phyloP scores from a whole-genome alignment of 2,329 filamentous ascomycete species.

The Colletotrichum sp. region DNA sequence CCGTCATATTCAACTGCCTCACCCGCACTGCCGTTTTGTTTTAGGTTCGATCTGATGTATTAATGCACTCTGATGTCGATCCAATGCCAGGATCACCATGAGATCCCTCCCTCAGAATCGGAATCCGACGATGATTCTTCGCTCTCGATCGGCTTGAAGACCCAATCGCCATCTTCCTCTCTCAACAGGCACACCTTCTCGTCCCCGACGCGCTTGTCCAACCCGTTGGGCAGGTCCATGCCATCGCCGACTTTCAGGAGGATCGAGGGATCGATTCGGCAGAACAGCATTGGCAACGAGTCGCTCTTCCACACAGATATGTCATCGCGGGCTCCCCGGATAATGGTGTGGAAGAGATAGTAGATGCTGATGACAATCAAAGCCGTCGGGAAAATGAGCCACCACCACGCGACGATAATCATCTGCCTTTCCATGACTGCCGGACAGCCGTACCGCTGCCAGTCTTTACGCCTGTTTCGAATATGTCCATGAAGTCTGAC shows the following conservation, averaged over 20 bases:
- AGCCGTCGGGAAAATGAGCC: constrained; percentile 38
- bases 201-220: constrained; percentile 35
- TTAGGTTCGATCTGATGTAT: constrained; percentile 1
- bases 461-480: not conserved
- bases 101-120: not conserved
- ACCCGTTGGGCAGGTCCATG: constrained; percentile 39
- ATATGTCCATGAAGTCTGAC: constrained; percentile 35
- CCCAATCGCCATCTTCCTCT: constrained; percentile 37
- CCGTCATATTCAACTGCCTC: not conserved
- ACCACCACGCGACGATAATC: constrained; percentile 38
- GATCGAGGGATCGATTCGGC: constrained; percentile 36
- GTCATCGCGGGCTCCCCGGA: constrained; percentile 35
- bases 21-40: not conserved
- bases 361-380: constrained; percentile 37
- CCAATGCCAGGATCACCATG: not conserved
- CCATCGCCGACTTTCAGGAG: constrained; percentile 32
- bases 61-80: not conserved
- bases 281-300: constrained; percentile 43
- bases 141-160: constrained; percentile 33
- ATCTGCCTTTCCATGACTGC: constrained; percentile 33
- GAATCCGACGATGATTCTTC: constrained; percentile 13
- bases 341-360: constrained; percentile 39
- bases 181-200: constrained; percentile 37
- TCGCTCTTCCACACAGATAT: constrained; percentile 42
- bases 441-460: constrained; percentile 29